A percentile compares a stretch with the other conserved stretches of the same genome.
Evolutionary conservation across 345 rosid species (phyloP).

Genomic region (Hibiscus syriacus): DNA sequence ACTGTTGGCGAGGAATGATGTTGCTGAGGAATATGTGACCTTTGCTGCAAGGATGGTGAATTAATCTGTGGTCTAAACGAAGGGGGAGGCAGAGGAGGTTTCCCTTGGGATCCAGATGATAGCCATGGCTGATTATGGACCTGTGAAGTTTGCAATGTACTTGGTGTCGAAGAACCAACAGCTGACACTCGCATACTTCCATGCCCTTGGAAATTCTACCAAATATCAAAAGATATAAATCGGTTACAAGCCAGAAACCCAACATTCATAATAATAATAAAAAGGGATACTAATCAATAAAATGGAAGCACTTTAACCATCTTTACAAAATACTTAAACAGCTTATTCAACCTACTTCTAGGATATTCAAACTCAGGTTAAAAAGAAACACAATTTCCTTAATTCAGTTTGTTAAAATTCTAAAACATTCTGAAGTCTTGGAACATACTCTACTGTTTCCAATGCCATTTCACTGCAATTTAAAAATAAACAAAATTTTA

Average conservation of each 20-base stretch:
- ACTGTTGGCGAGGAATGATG: slow-evolving; percentile 37
- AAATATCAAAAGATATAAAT: slow-evolving; percentile 1
- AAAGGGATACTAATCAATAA: too few species aligned
- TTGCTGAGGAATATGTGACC: slow-evolving; percentile 62
- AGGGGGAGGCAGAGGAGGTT: slow-evolving; percentile 74
- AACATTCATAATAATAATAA: too few species aligned
- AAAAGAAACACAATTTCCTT: background rate
- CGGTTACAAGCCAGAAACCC: too few species aligned
- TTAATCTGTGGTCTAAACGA: slow-evolving; percentile 59
- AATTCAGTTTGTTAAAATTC: background rate
- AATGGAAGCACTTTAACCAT: background rate
- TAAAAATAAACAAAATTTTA: background rate
- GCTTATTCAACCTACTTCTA: background rate
- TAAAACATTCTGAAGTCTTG: background rate
- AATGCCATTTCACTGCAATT: background rate
- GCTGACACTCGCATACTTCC: slow-evolving; percentile 52
- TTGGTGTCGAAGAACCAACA: slow-evolving; percentile 44
- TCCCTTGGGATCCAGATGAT: slow-evolving; percentile 69
- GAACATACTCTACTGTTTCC: background rate
- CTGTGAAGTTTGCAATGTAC: slow-evolving; percentile 48
- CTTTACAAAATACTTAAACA: background rate
- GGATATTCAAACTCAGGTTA: background rate
- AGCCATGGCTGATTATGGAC: slow-evolving; percentile 76
- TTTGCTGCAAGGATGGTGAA: slow-evolving; percentile 64
- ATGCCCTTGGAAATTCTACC: slow-evolving; percentile 74